Evolutionary conservation across 768 basidiomycete species (phyloP), one percentile per base, ranked within the genome.

Genomic region (Imleria badia): DNA sequence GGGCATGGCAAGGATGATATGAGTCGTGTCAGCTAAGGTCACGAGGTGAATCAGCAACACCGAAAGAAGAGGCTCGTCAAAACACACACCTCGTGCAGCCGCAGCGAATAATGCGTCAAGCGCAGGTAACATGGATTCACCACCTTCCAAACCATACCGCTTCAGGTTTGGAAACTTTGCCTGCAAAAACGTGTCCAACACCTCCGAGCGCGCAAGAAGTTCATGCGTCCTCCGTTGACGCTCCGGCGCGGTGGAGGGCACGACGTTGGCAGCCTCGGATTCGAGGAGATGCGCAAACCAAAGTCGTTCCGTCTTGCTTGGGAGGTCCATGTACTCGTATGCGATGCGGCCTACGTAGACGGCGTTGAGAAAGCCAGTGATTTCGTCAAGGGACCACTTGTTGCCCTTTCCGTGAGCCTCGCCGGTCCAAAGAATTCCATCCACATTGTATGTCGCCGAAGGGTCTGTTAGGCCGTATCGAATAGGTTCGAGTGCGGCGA

Each of bases 271-370:
- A 5, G 72, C 49, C 48, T 65, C 64, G 13, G 71, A 85, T 72
- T 97, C 94, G 11, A 97, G 77, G 15, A 91, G 75, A 63, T 89
- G 86, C 1, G 91, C 88, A 73, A 94, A 94, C 92, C 93, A 96
- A 6, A 90, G 76, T 0, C 91, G 80, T 71, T 94, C 92, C 0
- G 85, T 88, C 74, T 91, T 92, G 54, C 82, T 86, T 0, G 89
- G 86, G 13, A 89, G 87, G 69, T 94, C 91, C 89, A 92, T 91
- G 55, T 86, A 94, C 79, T 97, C 94, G 64, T 94, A 91, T 1
- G 89, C 93, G 60, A 97, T 91, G 22, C 83, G 82, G 2, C 87
- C 89, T 26, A 91, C 88, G 65, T 97, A 97, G 1, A 89, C 79
- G 1, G 75, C 71, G 51, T 86, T 81, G 13, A 97, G 75, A 67